Evolutionary conservation across 176 grass and related monocot species (phyloP).

Genomic region (Saccharum officinarum): DNA sequence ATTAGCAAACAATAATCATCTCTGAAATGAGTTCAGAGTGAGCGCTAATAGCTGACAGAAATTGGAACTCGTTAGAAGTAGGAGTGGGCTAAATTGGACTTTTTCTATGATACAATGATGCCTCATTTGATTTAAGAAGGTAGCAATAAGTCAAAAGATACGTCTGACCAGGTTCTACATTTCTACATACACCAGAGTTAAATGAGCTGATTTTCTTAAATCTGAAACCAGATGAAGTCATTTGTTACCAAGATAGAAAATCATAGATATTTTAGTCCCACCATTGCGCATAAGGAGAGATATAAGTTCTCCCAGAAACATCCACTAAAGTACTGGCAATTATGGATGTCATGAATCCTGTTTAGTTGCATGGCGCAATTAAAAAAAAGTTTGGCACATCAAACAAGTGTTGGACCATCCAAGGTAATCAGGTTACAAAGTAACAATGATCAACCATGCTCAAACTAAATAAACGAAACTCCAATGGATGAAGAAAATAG

Average conservation of each 20-base stretch:
- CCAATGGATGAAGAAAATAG: neutral
- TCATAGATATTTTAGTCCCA: neutral
- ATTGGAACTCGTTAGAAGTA: neutral
- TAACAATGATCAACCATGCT: neutral
- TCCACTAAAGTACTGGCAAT: neutral
- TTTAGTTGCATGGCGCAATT: neutral
- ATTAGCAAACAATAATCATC: neutral
- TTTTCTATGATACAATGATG: neutral
- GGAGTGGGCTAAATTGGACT: neutral
- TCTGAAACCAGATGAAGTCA: neutral
- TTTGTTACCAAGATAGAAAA: neutral
- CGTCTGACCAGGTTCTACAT: neutral
- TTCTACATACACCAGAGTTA: neutral
- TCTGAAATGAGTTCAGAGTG: constrained; percentile 2
- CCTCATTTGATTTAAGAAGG: neutral
- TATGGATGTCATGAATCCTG: neutral
- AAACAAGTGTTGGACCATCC: neutral
- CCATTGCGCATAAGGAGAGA: neutral
- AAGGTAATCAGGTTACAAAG: neutral
- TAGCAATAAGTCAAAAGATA: neutral
- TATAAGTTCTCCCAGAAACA: neutral
- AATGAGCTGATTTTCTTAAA: neutral
- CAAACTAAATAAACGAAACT: neutral
- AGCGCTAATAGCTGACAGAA: neutral
- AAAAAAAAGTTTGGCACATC: neutral